Evolutionary conservation across 345 rosid species (phyloP), one percentile per base, ranked within the genome.

Genomic region (Nephelium lappaceum): DNA sequence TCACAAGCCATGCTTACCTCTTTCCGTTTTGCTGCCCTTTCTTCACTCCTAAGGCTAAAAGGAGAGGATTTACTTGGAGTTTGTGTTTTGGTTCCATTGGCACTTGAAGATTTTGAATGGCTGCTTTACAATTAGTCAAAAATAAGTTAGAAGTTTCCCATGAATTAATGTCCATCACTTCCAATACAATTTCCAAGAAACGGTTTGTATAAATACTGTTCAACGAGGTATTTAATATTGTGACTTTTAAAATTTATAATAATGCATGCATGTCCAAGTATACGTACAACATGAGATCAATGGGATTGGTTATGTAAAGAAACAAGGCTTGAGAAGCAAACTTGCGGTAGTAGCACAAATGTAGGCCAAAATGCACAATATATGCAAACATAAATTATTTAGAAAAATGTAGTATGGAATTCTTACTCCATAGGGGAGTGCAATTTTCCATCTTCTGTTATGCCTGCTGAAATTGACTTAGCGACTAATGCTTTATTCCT

Each of bases 21-120:
- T 83, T 84, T 96, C 83, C 95, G 85, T 89, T 83, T 94, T 70
- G 86, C 88, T 11, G 93, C 98, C 77, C 98, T 86, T 86, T 94
- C 97, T 77, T 86, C 98, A 43, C 94, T 91, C 81, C 91, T 89
- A 84, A 94, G 90, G 83, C 86, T 85, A 83, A 93, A 96, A 36
- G 95, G 93, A 65, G 84, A 79, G 43, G 88, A 85, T 41, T 81
- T 81, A 69, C 38, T 74, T 14, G 88, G 69, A 47, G 92, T 77
- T 69, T 61, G 84, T 76, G 80, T 65, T 84, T 83, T 92, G 85
- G 81, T 79, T 83, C 79, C 84, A 72, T 76, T 81, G 36, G 82
- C 64, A 68, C 12, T 88, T 27, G 87, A 70, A 85, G 87, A 68
- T 79, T 79, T 87, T 41, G 81, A 79, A 77, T 77, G 8, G 76